Percentiles rank a stretch among this genome's conserved stretches.
Evolutionary conservation across 116 monocot species (phyloP).

Genomic region (Iris pallida): DNA sequence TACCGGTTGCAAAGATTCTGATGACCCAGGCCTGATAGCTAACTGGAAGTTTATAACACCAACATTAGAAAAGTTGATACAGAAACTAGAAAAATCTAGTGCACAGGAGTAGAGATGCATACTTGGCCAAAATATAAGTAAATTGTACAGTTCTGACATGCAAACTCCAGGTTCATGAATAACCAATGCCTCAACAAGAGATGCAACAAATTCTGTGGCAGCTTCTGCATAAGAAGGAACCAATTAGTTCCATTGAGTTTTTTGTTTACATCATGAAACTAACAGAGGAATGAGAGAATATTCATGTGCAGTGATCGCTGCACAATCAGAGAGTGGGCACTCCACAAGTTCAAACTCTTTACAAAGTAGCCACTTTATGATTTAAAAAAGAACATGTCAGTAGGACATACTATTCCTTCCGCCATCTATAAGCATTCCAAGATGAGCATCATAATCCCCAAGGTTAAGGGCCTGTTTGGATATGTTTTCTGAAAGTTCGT

Average conservation of each 20-base stretch:
- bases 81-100: slow-evolving; percentile 1
- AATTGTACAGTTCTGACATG: slow-evolving; percentile 51
- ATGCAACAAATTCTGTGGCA: slow-evolving; percentile 62
- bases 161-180: slow-evolving; percentile 47
- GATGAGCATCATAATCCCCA: slow-evolving; percentile 65
- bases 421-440: slow-evolving; percentile 77
- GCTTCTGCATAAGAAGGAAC: slow-evolving; percentile 47
- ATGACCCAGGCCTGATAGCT: slow-evolving; percentile 51
- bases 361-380: too few species aligned
- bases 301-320: too few species aligned
- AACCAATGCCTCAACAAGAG: slow-evolving; percentile 52
- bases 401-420: slow-evolving; percentile 68
- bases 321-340: too few species aligned
- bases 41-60: slow-evolving; percentile 30
- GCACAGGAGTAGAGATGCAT: background rate
- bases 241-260: too few species aligned
- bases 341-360: too few species aligned
- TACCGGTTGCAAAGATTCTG: slow-evolving; percentile 67
- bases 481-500: too few species aligned
- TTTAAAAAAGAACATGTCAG: too few species aligned
- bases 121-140: slow-evolving; percentile 57
- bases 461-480: too few species aligned
- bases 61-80: background rate
- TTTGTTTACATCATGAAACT: too few species aligned
- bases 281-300: too few species aligned